Evolutionary conservation across 2,329 filamentous ascomycete genomes (phyloP).

Genomic region (Volutella citrinella): DNA sequence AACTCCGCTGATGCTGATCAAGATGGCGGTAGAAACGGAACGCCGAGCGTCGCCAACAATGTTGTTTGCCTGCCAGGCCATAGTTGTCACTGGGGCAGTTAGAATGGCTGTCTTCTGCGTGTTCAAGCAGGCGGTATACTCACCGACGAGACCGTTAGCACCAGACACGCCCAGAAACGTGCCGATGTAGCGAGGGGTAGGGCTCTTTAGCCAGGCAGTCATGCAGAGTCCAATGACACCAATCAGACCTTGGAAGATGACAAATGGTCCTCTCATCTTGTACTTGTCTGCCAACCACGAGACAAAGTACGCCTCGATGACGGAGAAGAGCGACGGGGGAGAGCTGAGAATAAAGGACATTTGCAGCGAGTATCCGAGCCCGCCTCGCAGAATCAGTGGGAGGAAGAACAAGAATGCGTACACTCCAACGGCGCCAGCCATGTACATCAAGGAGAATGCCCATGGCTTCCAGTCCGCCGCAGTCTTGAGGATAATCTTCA

Average conservation of each 20-base stretch:
- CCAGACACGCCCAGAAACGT: conserved; percentile 13
- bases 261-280: conserved; percentile 9
- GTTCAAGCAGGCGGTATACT: too few relatives aligned
- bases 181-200: conserved; percentile 12
- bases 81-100: conserved; percentile 5
- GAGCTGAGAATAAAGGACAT: conserved; percentile 12
- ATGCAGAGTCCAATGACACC: conserved; percentile 13
- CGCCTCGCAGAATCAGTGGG: conserved; percentile 6
- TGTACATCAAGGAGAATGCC: conserved; percentile 15
- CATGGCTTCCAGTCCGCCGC: conserved; percentile 15
- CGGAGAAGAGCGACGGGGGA: conserved; percentile 6
- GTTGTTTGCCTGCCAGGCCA: conserved; percentile 16
- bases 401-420: conserved; percentile 13
- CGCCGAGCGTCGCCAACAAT: conserved; percentile 13
- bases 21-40: conserved; percentile 11
- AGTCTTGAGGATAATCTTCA: conserved; percentile 3
- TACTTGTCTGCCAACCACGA: conserved; percentile 14
- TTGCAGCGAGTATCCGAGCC: conserved; percentile 12
- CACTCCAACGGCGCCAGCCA: conserved; percentile 14
- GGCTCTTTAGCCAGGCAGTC: conserved; percentile 7
- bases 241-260: conserved; percentile 14
- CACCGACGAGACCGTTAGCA: conserved; percentile 8
- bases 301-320: conserved; percentile 10
- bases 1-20: conserved; percentile 14
- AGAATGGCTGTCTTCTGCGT: too few relatives aligned